Evolutionary conservation across 805 yeast species (phyloP).

Genomic region (Barnettozyma wickerhamii): DNA sequence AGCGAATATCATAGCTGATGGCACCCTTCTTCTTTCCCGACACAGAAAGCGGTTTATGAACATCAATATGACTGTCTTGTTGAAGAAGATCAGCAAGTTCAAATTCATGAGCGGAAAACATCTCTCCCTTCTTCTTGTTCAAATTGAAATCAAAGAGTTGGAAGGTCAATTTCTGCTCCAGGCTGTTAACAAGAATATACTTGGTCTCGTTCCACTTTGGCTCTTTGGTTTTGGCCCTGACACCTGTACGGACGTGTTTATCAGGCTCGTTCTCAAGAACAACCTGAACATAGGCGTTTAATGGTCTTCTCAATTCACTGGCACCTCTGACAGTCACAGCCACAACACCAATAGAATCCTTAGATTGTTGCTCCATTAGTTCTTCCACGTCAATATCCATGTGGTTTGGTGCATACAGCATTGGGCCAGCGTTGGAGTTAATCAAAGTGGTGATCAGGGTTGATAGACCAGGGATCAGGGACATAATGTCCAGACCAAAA

Average conservation of each 20-base stretch:
- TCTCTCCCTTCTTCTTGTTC: conserved; percentile 50
- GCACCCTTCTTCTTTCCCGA: conserved; percentile 56
- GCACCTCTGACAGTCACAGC: conserved; percentile 60
- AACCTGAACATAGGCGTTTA: conserved; percentile 57
- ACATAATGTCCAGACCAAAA: conserved; percentile 82
- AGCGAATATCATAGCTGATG: conserved; percentile 49
- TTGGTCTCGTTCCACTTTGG: conserved; percentile 69
- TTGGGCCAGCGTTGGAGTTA: conserved; percentile 67
- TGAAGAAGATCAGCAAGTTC: conserved; percentile 60
- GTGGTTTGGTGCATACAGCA: conserved; percentile 80
- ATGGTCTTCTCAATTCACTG: conserved; percentile 42
- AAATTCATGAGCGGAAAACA: conserved; percentile 47
- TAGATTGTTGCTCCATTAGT: conserved; percentile 54
- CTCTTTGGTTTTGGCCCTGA: conserved; percentile 48
- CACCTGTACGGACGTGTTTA: conserved; percentile 43
- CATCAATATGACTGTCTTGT: conserved; percentile 34
- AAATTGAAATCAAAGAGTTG: conserved; percentile 48
- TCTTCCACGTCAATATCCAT: conserved; percentile 73
- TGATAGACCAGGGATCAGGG: conserved; percentile 75
- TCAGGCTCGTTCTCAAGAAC: conserved; percentile 41
- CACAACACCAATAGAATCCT: conserved; percentile 67
- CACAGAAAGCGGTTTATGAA: conserved; percentile 22
- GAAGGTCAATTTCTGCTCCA: conserved; percentile 54
- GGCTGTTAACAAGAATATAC: conserved; percentile 49
- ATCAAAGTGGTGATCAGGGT: conserved; percentile 65